Base-by-base conservation (phyloP, 2,329 filamentous ascomycete genomes). In the Sporothrix phasma region DNA sequence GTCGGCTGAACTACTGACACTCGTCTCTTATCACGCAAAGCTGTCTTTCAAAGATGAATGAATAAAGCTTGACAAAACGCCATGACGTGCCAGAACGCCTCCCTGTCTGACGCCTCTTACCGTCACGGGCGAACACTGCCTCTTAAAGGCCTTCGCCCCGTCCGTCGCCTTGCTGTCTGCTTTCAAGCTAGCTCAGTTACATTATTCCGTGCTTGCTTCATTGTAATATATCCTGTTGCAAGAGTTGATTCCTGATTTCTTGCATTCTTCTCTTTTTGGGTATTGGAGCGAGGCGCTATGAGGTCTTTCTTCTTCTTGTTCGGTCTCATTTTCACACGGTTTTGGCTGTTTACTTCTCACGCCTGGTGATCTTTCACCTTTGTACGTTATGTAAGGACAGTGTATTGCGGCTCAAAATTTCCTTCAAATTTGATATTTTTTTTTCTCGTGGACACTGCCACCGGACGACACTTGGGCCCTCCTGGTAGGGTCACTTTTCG, bases 231-330 rank as follows among this genome's bases (percentile, higher is more conserved):
- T 56, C 51, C 51, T 56, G 10, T 39, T 56, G 51, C 34, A 31
- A 56, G 51, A 11, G 17, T 24, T 39, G 51, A 24, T 6, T 26
- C 15, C 4, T 47, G 34, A 15, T 11, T 47, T 47, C 10, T 5
- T 13, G 13, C 13, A 17, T 51, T n/a, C 26, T 8, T n/a, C 13
- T 56, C 34, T 56, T 15, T 24, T 29, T 39, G 13, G 51, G 11
- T 54, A 54, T 56, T 56, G 51, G 51, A 56, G 51, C 51, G 51
- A 56, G 51, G 51, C 51, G 51, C 51, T 56, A 56, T 10, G 39
- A 31, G 51, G 39, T 56, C 24, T 24, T 56, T 34, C 11, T 24
- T 24, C 34, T n/a, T 34, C 5, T 8, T 53, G 17, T 19, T 15
- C 11, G 3, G 22, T 17, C 11, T 49, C 46, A 31, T 34, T 54